Conservation (phyloP, 345 rosid genomes). For the Arabidopsis suecica region DNA sequence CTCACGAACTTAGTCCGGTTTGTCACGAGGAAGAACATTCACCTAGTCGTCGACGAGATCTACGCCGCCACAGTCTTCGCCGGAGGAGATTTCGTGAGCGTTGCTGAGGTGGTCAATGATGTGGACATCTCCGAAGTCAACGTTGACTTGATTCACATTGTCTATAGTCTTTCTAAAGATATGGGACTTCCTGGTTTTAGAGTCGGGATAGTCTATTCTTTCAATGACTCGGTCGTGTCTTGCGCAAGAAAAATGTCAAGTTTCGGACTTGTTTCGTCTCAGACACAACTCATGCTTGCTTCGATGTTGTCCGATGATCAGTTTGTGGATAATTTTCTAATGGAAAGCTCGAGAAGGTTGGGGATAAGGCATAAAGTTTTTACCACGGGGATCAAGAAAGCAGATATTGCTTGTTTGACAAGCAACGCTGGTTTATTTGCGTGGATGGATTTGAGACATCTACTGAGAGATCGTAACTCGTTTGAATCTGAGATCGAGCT, state of each 20-base stretch:
- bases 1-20: constrained; percentile 57
- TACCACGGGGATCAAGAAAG: constrained; percentile 54
- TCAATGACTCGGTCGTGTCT: constrained; percentile 65
- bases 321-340: constrained; percentile 56
- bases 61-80: constrained; percentile 73
- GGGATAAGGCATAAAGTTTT: constrained; percentile 54
- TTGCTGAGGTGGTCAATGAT: constrained; percentile 65
- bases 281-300: constrained; percentile 74
- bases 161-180: constrained; percentile 90
- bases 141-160: constrained; percentile 67
- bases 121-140: constrained; percentile 49
- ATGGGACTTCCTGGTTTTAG: constrained; percentile 89
- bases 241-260: constrained; percentile 86
- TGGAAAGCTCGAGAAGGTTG: constrained; percentile 62
- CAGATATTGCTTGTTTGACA: constrained; percentile 59
- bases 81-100: constrained; percentile 61
- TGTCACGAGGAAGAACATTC: constrained; percentile 61
- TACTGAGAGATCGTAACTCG: constrained; percentile 53
- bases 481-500: constrained; percentile 59
- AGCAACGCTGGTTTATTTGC: constrained; percentile 71
- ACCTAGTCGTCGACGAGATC: constrained; percentile 83
- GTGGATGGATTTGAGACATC: constrained; percentile 84
- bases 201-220: constrained; percentile 82
- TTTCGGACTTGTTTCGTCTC: constrained; percentile 79
- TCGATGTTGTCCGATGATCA: constrained; percentile 71